Conservation (phyloP, 225 moss, liverwort and hornwort genomes). For the Straminergon stramineum region DNA sequence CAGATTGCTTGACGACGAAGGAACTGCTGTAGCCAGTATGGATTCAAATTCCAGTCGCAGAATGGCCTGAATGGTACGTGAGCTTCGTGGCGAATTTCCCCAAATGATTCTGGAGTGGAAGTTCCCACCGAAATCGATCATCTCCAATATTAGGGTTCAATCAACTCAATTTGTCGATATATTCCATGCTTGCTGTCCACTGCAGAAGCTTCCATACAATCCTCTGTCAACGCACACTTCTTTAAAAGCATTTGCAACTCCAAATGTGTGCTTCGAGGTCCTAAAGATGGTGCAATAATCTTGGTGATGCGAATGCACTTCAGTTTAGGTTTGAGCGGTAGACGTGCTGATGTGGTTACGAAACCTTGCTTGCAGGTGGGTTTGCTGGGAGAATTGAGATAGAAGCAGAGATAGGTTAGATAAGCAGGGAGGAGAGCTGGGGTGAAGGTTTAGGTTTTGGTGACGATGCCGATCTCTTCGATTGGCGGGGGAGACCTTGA, state of each 20-base stretch:
- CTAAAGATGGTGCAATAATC: not conserved
- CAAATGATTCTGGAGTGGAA: not conserved
- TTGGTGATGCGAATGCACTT: not conserved
- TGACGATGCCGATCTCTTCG: constrained; percentile 70
- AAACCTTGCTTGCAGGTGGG: not conserved
- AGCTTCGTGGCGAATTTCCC: not conserved
- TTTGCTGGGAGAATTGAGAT: not conserved
- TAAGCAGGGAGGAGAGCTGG: not conserved
- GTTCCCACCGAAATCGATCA: not conserved
- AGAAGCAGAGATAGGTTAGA: not conserved
- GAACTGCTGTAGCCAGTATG: not conserved
- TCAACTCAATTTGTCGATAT: not conserved
- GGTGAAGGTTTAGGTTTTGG: not conserved
- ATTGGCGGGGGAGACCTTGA: constrained; percentile 65
- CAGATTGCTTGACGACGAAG: not conserved
- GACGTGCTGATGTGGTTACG: not conserved
- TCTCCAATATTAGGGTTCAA: not conserved
- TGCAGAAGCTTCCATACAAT: not conserved
- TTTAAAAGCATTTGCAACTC: not conserved
- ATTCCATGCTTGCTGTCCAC: not conserved
- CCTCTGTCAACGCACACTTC: not conserved
- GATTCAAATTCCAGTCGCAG: not conserved
- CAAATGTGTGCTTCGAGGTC: not conserved
- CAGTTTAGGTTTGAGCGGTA: not conserved
- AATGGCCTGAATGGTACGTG: not conserved